Evolutionary conservation across 805 yeast species (phyloP).

Genomic region (Starmera amethionina): DNA sequence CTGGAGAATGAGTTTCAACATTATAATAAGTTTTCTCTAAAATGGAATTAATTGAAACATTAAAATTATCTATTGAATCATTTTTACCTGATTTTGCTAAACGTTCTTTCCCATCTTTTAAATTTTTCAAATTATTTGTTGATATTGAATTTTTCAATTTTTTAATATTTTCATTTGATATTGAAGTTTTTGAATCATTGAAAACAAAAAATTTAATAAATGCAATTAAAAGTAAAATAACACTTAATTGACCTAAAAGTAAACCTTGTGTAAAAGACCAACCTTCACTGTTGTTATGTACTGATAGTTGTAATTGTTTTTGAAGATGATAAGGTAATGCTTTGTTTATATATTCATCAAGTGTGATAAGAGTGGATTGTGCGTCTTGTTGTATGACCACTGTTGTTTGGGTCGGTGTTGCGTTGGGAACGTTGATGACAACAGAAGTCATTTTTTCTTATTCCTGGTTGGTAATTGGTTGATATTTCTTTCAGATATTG

Average conservation of each 20-base stretch:
- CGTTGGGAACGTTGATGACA: neutral
- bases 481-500: too few relatives aligned
- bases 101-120: slow-evolving; percentile 13
- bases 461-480: too few relatives aligned
- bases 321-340: slow-evolving; percentile 26
- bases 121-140: slow-evolving; percentile 16
- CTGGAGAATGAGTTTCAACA: slow-evolving; percentile 78
- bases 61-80: slow-evolving; percentile 12
- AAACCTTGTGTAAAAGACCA: slow-evolving; percentile 79
- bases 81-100: slow-evolving; percentile 3
- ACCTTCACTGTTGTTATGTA: slow-evolving; percentile 13
- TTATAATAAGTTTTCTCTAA: slow-evolving; percentile 89
- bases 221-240: slow-evolving; percentile 48
- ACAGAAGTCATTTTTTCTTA: too few relatives aligned
- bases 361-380: slow-evolving; percentile 20
- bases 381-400: slow-evolving; percentile 14
- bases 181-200: slow-evolving; percentile 38
- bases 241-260: slow-evolving; percentile 64
- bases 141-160: slow-evolving; percentile 17
- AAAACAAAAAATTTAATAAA: slow-evolving; percentile 72
- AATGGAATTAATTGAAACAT: slow-evolving; percentile 33
- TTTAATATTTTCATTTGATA: slow-evolving; percentile 17
- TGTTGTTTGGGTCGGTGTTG: slow-evolving; percentile 5
- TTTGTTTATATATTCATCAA: slow-evolving; percentile 27
- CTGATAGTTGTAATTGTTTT: slow-evolving; percentile 18